Percentiles rank a stretch among this genome's conserved stretches.
Evolutionary conservation across 2,329 filamentous ascomycete genomes (phyloP).

Genomic region (Colletotrichum falcatum): DNA sequence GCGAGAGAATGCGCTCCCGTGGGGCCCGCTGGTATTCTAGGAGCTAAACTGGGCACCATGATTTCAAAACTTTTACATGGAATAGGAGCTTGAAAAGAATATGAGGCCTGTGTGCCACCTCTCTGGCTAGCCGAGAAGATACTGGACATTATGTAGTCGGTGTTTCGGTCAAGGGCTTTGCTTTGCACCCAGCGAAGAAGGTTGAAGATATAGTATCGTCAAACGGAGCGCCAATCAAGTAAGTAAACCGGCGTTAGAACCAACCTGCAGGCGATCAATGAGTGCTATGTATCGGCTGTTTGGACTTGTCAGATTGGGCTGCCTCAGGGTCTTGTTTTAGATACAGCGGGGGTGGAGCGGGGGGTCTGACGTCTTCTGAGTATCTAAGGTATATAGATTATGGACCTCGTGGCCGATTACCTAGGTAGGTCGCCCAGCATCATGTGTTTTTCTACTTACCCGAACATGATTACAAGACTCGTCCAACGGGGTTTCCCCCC

Average conservation of each 20-base stretch:
- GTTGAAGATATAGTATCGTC: background rate
- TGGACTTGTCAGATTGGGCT: background rate
- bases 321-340: background rate
- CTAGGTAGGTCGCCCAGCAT: background rate
- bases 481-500: too few relatives aligned
- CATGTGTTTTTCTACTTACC: background rate
- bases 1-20: background rate
- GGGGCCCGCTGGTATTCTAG: background rate
- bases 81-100: background rate
- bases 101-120: background rate
- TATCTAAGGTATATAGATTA: background rate
- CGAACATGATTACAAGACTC: background rate
- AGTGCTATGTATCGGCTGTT: background rate
- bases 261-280: background rate
- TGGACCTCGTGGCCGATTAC: background rate
- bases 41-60: conserved; percentile 7
- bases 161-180: background rate
- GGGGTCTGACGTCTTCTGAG: conserved; percentile 19
- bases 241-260: background rate
- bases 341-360: conserved; percentile 25
- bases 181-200: background rate
- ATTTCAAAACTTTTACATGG: background rate
- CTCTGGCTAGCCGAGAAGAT: background rate
- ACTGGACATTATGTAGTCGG: background rate
- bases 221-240: background rate